Base-by-base conservation (phyloP, 2,329 filamentous ascomycete species). In the Botryotinia globosa region DNA sequence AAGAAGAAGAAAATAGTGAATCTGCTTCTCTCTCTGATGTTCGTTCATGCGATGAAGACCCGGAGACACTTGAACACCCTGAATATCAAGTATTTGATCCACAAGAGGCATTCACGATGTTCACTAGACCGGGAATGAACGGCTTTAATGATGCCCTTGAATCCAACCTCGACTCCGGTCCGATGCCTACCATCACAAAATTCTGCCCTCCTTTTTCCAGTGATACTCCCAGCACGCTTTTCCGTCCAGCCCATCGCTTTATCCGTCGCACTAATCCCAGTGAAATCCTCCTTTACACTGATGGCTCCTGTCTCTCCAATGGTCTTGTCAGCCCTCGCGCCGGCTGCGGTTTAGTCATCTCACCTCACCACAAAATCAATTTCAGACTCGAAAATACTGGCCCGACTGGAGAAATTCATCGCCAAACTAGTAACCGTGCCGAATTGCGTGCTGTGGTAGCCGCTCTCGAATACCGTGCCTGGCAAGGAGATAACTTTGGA, bases 361-460 rank as follows among this genome's bases (percentile, higher is more conserved):
- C 37, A 2, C 56, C 37, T 12, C 14, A 20, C 1, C 7, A 44
- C 4, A 56, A 32, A 32, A 4, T 45, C 2, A 18, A 7, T 14
- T 74, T 75, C 51, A 70, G 72, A 20, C 70, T 75, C 22, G 67
- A 75, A 71, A 68, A 74, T 25, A 44, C 54, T 16, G 72, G 72
- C 1, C 74, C 69, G 10, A 65, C 32, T 3, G 44, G 76, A 45
- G 64, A 66, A 39, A 1, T 10, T 0, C 32, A 66, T 4, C 68
- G 74, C 5, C 84, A 85, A 74, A 87, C 81, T n/a, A 87, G 83
- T 80, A 86, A 87, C 74, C 82, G 87, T 6, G 87, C 87, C 8
- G 85, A 88, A 77, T 82, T 89, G 9, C 86, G 86, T 12, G 87
- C 86, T 9, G 84, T 84, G 16, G 83, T 87, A 62, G 84, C 82